Evolutionary conservation across 495 filamentous ascomycete species (phyloP), one percentile per base, ranked within the genome.

Genomic region (Podospora comata): DNA sequence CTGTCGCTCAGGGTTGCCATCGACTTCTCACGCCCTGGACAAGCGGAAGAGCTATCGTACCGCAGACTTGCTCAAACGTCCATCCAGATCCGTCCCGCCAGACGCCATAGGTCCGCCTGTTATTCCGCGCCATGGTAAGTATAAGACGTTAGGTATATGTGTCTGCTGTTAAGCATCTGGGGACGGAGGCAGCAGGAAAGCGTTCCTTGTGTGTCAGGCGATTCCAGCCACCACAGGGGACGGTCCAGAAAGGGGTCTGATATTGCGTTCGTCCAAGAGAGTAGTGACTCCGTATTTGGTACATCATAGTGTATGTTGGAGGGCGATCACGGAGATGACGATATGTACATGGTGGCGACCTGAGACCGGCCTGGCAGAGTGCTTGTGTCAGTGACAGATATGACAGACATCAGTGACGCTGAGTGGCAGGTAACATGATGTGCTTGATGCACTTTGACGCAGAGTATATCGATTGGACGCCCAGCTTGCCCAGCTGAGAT

Each of bases 1-100:
- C 69, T 74, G 71, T 75, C 72, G 70, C 70, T 66, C 65, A 66
- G 67, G 71, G 67, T 67, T 64, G 44, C 68, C 67, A 61, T 61
- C 61, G 57, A 57, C 57, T 60, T 68, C 61, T 66, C 34, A 32
- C 18, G 9, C 16, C 19, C 19, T 26, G n/a, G 16, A 5, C 32
- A 5, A 67, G 56, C 65, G 16, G 66, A 15, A 26, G 63, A 34
- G 55, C 30, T 26, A 60, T 54, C 23, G 62, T 65, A 62, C 67
- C 64, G 66, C 69, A 68, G 66, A 16, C 39, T 39, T 48, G 39
- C 5, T 48, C 61, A 39, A 32, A 64, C 39, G 69, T 66, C 72
- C 68, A 72, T 71, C 68, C 68, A 66, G 69, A 71, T 65, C 71
- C 67, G 65, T 67, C 54, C 53, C 63, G 70, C 66, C 72, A 70